Evolutionary conservation across 768 basidiomycete species (phyloP).

Genomic region (Paxillus involutus): DNA sequence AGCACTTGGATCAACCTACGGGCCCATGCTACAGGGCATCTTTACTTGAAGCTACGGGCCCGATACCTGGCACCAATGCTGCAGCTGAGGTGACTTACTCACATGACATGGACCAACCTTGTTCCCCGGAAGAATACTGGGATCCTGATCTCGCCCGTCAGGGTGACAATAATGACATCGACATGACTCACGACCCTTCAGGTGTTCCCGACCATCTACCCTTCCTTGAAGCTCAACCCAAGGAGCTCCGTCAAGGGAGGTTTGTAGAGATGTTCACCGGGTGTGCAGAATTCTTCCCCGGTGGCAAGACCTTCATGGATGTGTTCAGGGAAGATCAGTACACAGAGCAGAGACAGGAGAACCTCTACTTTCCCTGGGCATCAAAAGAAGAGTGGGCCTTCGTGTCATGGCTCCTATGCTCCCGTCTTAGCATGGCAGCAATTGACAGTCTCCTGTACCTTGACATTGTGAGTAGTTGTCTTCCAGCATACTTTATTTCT

Average conservation of each 20-base stretch:
- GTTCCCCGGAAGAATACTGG: neutral
- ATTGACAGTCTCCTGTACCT: constrained; percentile 30
- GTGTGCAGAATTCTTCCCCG: neutral
- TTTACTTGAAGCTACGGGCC: neutral
- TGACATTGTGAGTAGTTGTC: constrained; percentile 18
- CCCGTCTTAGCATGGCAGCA: constrained; percentile 27
- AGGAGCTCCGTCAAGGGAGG: neutral
- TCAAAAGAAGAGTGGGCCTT: constrained; percentile 33
- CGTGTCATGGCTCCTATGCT: constrained; percentile 27
- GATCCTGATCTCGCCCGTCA: neutral
- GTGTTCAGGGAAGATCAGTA: constrained; percentile 25
- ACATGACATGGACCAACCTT: neutral
- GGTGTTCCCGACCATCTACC: too few relatives aligned
- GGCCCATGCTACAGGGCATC: neutral
- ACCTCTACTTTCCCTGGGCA: constrained; percentile 34
- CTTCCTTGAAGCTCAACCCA: too few relatives aligned
- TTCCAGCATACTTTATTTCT: constrained; percentile 8
- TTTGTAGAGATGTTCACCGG: neutral
- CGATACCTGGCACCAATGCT: neutral
- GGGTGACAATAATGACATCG: neutral
- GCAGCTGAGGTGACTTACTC: neutral
- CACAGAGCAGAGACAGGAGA: constrained; percentile 13
- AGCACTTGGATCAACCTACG: neutral
- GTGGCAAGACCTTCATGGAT: constrained; percentile 26
- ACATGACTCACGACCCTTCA: neutral